Evolutionary conservation across 768 basidiomycete genomes (phyloP).

Genomic region (Mycena capillaripes): DNA sequence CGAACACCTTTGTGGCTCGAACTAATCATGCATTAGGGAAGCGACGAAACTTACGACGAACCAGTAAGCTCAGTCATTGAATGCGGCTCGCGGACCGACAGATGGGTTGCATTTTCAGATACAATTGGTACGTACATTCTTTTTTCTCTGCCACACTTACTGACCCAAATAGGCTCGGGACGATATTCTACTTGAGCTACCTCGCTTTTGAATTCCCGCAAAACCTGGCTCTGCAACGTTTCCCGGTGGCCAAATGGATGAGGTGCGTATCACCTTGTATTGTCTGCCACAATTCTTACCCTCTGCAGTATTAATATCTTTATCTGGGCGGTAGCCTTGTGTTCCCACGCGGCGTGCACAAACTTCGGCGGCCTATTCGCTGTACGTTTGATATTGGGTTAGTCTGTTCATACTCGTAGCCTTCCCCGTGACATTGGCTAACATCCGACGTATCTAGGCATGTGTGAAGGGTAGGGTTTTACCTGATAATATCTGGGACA

Average conservation of each 20-base stretch:
- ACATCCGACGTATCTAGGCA: too few species aligned
- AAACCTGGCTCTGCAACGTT: slow-evolving; percentile 79
- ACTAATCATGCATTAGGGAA: slow-evolving; percentile 52
- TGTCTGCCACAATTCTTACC: background rate
- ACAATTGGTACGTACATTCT: slow-evolving; percentile 66
- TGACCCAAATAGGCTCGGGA: slow-evolving; percentile 67
- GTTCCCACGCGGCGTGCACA: slow-evolving; percentile 73
- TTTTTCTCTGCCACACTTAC: slow-evolving; percentile 36
- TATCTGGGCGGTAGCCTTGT: slow-evolving; percentile 75
- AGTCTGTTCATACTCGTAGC: too few species aligned
- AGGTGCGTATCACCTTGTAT: slow-evolving; percentile 56
- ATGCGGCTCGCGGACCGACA: background rate
- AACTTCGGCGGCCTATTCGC: slow-evolving; percentile 79
- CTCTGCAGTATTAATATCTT: slow-evolving; percentile 77
- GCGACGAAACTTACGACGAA: slow-evolving; percentile 74
- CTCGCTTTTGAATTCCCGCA: slow-evolving; percentile 76
- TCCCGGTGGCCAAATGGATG: slow-evolving; percentile 89
- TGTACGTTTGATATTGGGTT: slow-evolving; percentile 79
- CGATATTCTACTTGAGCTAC: slow-evolving; percentile 83
- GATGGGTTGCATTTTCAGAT: slow-evolving; percentile 52
- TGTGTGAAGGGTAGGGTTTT: slow-evolving; percentile 66
- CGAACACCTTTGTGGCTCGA: background rate
- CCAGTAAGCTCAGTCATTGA: slow-evolving; percentile 58
- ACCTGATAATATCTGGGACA: background rate
- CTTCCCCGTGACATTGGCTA: too few species aligned